phyloP scores from a whole-genome alignment of 345 rosid species.

The Barbarea vulgaris region DNA sequence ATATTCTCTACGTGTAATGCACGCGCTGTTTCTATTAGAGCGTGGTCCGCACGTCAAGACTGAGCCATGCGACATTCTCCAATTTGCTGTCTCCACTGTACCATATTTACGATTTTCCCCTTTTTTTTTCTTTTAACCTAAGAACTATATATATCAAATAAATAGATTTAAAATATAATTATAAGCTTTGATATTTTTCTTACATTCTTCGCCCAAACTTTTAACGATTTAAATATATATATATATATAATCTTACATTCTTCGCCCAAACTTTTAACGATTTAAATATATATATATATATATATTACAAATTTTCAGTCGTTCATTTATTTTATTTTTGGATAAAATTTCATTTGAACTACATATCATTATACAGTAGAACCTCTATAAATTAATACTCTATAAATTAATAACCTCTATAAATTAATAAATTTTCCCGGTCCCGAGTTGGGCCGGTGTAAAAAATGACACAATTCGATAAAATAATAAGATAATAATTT shows the following conservation, averaged over 20 bases:
- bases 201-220: neutral
- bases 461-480: too few species aligned
- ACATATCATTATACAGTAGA: neutral
- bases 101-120: neutral
- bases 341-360: neutral
- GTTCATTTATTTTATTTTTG: too few species aligned
- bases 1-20: neutral
- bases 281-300: too few species aligned
- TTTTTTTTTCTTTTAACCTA: neutral
- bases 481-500: too few species aligned
- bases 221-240: too few species aligned
- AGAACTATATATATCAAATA: neutral
- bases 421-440: too few species aligned
- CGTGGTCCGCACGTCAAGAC: neutral
- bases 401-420: too few species aligned
- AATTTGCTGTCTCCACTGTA: constrained; percentile 9
- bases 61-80: neutral
- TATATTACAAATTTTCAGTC: too few species aligned
- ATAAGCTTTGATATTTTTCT: neutral
- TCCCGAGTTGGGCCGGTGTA: too few species aligned
- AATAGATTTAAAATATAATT: neutral
- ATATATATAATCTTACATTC: too few species aligned
- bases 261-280: too few species aligned
- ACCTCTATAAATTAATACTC: too few species aligned
- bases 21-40: constrained; percentile 22